Percentiles rank a stretch among this genome's conserved stretches.
These are phyloP conservation scores for Phytophthora colocasiae DNA, from an alignment of 352 stramenopile genomes.

Conservation along the genomic window DNA sequence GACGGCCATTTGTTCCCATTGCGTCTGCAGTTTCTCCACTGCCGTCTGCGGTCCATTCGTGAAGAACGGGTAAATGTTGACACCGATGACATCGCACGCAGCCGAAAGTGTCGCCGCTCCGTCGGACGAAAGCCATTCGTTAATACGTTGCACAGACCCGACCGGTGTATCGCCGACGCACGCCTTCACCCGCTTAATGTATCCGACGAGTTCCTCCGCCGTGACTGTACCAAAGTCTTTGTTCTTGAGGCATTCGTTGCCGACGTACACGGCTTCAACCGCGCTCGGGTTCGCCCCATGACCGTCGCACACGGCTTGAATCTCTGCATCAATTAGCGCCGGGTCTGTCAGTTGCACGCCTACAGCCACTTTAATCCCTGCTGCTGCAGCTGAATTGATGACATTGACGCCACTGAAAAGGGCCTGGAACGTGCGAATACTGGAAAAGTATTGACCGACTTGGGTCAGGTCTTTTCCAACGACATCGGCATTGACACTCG, in stretches of 20 bases:
- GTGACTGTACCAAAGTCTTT: slow-evolving; percentile 51
- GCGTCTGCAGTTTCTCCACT: slow-evolving; percentile 62
- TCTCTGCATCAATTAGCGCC: slow-evolving; percentile 51
- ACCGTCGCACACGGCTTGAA: slow-evolving; percentile 69
- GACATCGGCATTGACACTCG: slow-evolving; percentile 40
- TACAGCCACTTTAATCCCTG: slow-evolving; percentile 69
- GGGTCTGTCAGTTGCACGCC: slow-evolving; percentile 71
- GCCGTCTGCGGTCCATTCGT: slow-evolving; percentile 43
- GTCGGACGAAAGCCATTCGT: slow-evolving; percentile 60
- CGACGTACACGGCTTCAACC: slow-evolving; percentile 76
- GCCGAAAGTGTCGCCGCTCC: slow-evolving; percentile 40
- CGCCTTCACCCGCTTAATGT: slow-evolving; percentile 62
- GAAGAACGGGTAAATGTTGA: slow-evolving; percentile 88
- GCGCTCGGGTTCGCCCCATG: slow-evolving; percentile 42
- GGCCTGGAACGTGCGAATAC: slow-evolving; percentile 76
- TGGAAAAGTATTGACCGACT: slow-evolving; percentile 57
- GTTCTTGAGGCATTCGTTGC: slow-evolving; percentile 82
- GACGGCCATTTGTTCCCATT: slow-evolving; percentile 53
- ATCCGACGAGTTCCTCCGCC: slow-evolving; percentile 48
- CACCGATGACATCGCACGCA: slow-evolving; percentile 39
- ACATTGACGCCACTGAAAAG: slow-evolving; percentile 69
- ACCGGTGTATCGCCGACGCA: slow-evolving; percentile 57
- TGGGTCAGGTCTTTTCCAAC: slow-evolving; percentile 51
- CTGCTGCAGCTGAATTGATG: slow-evolving; percentile 50
- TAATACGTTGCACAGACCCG: slow-evolving; percentile 81